Base-by-base conservation (phyloP, 305 asterid species). In the Galium porrigens region DNA sequence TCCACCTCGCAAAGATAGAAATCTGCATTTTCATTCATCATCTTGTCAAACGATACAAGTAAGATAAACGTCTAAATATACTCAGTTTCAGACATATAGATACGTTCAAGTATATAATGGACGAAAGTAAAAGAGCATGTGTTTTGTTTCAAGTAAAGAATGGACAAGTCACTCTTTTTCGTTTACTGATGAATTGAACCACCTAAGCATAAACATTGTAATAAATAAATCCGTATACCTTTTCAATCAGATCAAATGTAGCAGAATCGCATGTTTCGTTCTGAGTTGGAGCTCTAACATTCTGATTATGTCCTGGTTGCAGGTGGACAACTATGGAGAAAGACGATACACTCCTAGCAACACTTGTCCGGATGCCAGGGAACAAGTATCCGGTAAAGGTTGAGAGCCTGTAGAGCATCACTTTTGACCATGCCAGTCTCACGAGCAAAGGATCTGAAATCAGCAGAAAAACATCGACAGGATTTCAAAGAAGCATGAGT, bases 1-100 rank as follows among this genome's bases (percentile, higher is more conserved):
- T 88, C 71, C 83, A 86, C 85, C 83, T 88, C n/a, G 94, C 94
- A 64, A 88, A 84, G 76, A 74, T 84, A 69, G 94, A 86, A 77
- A 84, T 88, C 11, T 86, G 69, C 61, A 68, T 84, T 64, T 86
- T 88, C 80, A 73, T 88, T 68, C 96, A 88, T 74, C 90, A 88
- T 67, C 74, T 86, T 58, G 84, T 88, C 70, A 74, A 87, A 89
- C 83, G 85, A 88, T 86, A 84, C 78, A 83, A 74, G 94, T 80
- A 81, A 61, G 63, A 63, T 58, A 6, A 46, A 5, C 44, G n/a
- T 2, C 33, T 0, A 36, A n/a, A 22, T 22, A 25, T 27, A 27
- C 30, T 1, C 2, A 6, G 0, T 48, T 20, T 3, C 41, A 9
- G 46, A 27, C 12, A 46, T 56, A 29, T 29, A 39, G 6, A 52